Evolutionary conservation across 768 basidiomycete genomes (phyloP).

Genomic region (Termitomyces titanicus): DNA sequence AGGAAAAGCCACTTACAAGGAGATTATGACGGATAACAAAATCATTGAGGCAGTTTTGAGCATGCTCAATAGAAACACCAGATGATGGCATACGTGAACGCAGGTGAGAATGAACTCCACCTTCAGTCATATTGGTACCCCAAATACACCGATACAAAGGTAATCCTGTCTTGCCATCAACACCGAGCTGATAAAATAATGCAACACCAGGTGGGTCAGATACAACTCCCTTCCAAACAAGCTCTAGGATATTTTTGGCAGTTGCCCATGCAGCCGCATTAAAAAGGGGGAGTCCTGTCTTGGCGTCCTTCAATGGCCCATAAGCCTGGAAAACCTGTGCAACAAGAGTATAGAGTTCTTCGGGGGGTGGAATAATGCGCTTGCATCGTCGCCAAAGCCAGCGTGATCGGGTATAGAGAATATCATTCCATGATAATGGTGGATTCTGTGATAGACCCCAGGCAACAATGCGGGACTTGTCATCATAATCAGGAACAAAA

Average conservation of each 20-base stretch:
- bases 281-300: too few species aligned
- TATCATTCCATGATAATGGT: too few species aligned
- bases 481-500: conserved; percentile 19
- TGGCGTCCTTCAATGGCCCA: conserved; percentile 30
- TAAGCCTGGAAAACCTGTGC: conserved; percentile 23
- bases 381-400: conserved; percentile 25
- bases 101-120: conserved; percentile 31
- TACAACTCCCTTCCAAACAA: conserved; percentile 20
- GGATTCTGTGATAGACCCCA: conserved; percentile 13
- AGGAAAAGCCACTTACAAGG: not conserved
- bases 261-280: too few species aligned
- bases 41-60: conserved; percentile 17
- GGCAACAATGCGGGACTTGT: conserved; percentile 17
- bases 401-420: conserved; percentile 7
- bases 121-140: conserved; percentile 31
- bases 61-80: conserved; percentile 19
- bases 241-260: conserved; percentile 24
- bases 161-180: conserved; percentile 19
- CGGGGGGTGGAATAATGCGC: conserved; percentile 27
- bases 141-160: conserved; percentile 23
- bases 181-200: conserved; percentile 16
- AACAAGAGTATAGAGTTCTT: conserved; percentile 24
- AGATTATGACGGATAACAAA: conserved; percentile 25
- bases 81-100: conserved; percentile 17
- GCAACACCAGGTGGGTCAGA: conserved; percentile 29